A percentile compares a stretch with the other conserved stretches of the same genome.
phyloP scores from a whole-genome alignment of 495 filamentous ascomycete genomes.

The Aspergillus heteromorphus region DNA sequence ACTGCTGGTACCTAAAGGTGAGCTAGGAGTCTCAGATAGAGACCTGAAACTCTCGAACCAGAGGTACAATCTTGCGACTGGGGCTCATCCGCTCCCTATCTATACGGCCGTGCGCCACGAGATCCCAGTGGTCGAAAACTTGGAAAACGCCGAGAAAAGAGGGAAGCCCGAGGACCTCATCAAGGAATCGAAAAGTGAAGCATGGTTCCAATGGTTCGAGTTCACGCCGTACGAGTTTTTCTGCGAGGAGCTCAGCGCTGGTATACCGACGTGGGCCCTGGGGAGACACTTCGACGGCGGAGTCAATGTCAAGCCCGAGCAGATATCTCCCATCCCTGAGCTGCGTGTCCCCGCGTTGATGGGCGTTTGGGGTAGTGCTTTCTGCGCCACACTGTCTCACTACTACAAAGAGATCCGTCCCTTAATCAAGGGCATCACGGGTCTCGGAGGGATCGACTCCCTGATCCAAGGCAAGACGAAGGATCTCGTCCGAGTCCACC shows the following conservation, averaged over 20 bases:
- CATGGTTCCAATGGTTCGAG: conserved; percentile 99
- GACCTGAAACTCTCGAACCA: conserved; percentile 92
- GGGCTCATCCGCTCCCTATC: conserved; percentile 82
- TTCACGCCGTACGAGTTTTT: conserved; percentile 94
- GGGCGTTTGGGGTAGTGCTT: conserved; percentile 92
- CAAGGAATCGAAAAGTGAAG: conserved; percentile 61
- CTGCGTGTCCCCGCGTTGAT: conserved; percentile 72
- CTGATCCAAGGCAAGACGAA: conserved; percentile 77
- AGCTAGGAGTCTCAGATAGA: conserved; percentile 63
- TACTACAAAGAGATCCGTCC: conserved; percentile 93
- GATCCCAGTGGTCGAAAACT: conserved; percentile 59
- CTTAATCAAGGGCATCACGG: conserved; percentile 63
- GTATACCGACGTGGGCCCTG: conserved; percentile 91
- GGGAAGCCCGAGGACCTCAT: conserved; percentile 46
- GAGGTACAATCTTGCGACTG: conserved; percentile 60
- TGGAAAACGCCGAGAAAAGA: conserved; percentile 17
- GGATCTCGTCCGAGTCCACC: conserved; percentile 82
- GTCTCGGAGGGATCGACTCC: conserved; percentile 75
- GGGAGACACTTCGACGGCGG: conserved; percentile 78
- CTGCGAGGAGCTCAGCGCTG: conserved; percentile 84
- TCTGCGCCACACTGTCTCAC: conserved; percentile 90
- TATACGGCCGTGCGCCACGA: conserved; percentile 95
- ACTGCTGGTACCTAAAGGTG: conserved; percentile 78
- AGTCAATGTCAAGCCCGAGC: conserved; percentile 48
- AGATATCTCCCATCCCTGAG: conserved; percentile 68